Conservation (phyloP, 257 asterid species). For the Primulina eburnea region DNA sequence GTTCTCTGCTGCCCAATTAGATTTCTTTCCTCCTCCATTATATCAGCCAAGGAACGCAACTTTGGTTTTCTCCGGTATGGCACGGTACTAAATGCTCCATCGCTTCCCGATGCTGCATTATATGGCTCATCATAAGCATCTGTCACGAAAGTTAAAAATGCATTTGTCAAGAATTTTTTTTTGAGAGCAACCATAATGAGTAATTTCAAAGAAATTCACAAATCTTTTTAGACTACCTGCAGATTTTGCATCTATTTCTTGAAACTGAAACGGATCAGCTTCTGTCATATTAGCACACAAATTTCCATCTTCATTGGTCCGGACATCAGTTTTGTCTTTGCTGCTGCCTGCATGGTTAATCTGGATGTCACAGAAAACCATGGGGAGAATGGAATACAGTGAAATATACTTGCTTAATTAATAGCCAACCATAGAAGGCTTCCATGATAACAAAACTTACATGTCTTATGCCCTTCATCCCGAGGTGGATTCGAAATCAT, state of each 20-base stretch:
- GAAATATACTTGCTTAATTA: constrained; percentile 2
- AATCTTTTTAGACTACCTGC: constrained; percentile 30
- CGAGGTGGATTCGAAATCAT: neutral
- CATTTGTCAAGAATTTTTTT: constrained; percentile 1
- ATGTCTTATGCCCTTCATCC: constrained; percentile 18
- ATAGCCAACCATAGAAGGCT: neutral
- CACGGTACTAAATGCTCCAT: constrained; percentile 31
- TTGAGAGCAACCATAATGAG: constrained; percentile 9
- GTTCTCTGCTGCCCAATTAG: constrained; percentile 24
- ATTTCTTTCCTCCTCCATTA: constrained; percentile 47
- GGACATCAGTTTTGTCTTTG: constrained; percentile 17
- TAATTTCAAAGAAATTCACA: constrained; percentile 6
- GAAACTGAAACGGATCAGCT: constrained; percentile 21
- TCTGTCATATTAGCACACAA: constrained; percentile 16
- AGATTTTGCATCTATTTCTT: constrained; percentile 14
- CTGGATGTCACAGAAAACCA: constrained; percentile 16
- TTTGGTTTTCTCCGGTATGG: constrained; percentile 47
- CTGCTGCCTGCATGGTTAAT: constrained; percentile 24
- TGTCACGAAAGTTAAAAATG: constrained; percentile 12
- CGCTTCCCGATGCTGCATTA: constrained; percentile 44
- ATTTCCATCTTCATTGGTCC: constrained; percentile 18
- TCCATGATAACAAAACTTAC: constrained; percentile 23
- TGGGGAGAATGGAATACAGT: neutral
- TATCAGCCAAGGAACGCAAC: constrained; percentile 68
- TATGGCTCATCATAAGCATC: constrained; percentile 35